These are phyloP conservation scores for Boletus pseudo-olivaceus DNA, from an alignment of 768 basidiomycete genomes.

Conservation along the genomic window DNA sequence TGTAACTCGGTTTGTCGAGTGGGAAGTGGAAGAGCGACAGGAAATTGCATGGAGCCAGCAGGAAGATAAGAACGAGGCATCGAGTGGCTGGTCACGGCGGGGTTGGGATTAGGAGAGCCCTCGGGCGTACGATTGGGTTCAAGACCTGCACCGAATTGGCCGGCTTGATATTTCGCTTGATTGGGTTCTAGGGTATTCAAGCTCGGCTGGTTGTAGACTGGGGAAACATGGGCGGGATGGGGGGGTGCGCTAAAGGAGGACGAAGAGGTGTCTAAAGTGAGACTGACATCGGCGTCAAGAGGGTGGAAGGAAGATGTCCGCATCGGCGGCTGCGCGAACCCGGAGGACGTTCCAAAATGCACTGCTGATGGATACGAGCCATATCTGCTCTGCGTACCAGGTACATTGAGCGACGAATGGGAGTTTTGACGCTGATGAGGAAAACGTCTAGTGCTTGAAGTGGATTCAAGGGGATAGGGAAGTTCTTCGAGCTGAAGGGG, in stretches of 20 bases:
- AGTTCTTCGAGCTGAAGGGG: constrained; percentile 31
- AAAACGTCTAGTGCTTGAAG: neutral
- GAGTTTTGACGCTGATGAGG: constrained; percentile 13
- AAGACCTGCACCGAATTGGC: constrained; percentile 3
- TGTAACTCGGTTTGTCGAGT: constrained; percentile 29
- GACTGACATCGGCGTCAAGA: constrained; percentile 2
- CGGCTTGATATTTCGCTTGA: constrained; percentile 16
- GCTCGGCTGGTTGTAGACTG: constrained; percentile 13
- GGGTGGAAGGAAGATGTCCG: constrained; percentile 10
- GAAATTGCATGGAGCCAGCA: constrained; percentile 31
- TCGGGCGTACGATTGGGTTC: constrained; percentile 10
- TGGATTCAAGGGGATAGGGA: constrained; percentile 15
- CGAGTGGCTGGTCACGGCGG: constrained; percentile 1
- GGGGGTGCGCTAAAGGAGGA: constrained; percentile 13
- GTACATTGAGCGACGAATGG: neutral
- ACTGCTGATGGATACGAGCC: constrained; percentile 12
- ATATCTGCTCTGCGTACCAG: constrained; percentile 6
- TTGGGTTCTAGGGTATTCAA: constrained; percentile 8
- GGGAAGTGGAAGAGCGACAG: constrained; percentile 27
- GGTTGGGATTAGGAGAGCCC: constrained; percentile 6
- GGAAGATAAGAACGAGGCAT: constrained; percentile 18
- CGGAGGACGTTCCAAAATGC: constrained; percentile 10
- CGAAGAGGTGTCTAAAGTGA: constrained; percentile 14
- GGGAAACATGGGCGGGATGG: constrained; percentile 7
- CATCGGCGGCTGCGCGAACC: constrained; percentile 9